Percentiles rank a stretch among this genome's conserved stretches.
These are phyloP conservation scores for Athelia sp. DNA, from an alignment of 1,284 basidiomycete genomes.

Conservation along the genomic window DNA sequence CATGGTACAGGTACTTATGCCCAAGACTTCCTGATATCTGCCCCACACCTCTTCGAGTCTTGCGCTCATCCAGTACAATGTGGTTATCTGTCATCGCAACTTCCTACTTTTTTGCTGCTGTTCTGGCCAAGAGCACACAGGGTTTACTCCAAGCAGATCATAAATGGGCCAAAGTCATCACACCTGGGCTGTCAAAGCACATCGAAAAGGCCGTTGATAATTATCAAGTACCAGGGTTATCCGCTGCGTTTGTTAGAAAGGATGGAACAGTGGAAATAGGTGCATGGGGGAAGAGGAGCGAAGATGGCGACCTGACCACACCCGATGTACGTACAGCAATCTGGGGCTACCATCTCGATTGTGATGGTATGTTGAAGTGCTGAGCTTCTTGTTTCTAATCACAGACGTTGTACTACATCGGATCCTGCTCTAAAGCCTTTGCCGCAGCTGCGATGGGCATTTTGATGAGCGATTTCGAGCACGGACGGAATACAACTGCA, in stretches of 20 bases:
- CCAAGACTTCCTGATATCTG: too few relatives aligned
- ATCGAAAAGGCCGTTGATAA: background rate
- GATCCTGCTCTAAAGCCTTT: constrained; percentile 34
- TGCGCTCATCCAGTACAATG: background rate
- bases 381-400: background rate
- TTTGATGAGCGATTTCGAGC: constrained; percentile 32
- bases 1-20: too few relatives aligned
- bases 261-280: constrained; percentile 14
- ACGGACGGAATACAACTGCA: constrained; percentile 27
- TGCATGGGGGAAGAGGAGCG: constrained; percentile 20
- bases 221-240: constrained; percentile 7
- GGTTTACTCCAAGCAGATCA: background rate
- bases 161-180: background rate
- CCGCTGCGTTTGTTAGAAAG: constrained; percentile 11
- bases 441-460: constrained; percentile 32
- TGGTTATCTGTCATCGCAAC: background rate
- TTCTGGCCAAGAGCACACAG: background rate
- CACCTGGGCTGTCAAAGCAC: background rate
- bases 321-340: too few relatives aligned
- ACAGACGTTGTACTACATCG: constrained; percentile 34
- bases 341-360: constrained; percentile 7
- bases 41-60: too few relatives aligned
- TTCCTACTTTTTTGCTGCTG: background rate
- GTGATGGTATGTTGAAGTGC: too few relatives aligned
- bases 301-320: constrained; percentile 17